Evolutionary conservation across 495 filamentous ascomycete genomes (phyloP), one percentile per base, ranked within the genome.

Genomic region (Glonium stellatum): DNA sequence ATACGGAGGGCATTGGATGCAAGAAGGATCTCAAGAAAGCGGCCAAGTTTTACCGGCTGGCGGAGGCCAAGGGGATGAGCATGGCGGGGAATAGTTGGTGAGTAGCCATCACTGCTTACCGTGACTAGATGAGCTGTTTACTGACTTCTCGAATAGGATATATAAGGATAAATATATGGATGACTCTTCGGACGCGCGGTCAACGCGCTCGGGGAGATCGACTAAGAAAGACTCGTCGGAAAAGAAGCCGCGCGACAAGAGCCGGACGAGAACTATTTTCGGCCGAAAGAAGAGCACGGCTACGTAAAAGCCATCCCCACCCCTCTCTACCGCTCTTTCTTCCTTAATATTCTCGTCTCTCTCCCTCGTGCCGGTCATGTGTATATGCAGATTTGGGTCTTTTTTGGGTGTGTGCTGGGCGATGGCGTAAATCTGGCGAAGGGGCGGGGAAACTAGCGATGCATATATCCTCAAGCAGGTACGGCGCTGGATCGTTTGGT

Each of bases 81-180:
- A 97, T 98, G 90, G 87, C 95, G 48, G 93, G 93, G 41, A 97
- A 97, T 72, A 93, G 88, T 77, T 98, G 93, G 93, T 96, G 79
- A 55, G 88, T 61, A 56, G 35, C 56, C 10, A 19, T 9, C 11
- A 3, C 12, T 2, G n/a, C 10, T 54, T 12, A 50, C 4, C 4
- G 42, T 54, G 4, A 41, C 49, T 55, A 50, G 9, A 25, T 31
- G 13, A 44, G 44, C 39, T 42, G 39, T 35, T 9, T 39, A 34
- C n/a, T 56, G 37, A 53, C 15, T 36, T 9, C 3, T 1, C 4
- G 8, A 19, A 15, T 37, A 96, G 90, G 90, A 96, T 96, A 67
- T 89, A 95, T 77, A 96, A 96, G 69, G 76, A 88, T 36, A 96
- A 96, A 70, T 96, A 96, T 72, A 80, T 82, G 57, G 85, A 90